These are phyloP conservation scores for Puccinellia tenuiflora DNA, from an alignment of 176 grass and related monocot genomes.

Conservation along the genomic window DNA sequence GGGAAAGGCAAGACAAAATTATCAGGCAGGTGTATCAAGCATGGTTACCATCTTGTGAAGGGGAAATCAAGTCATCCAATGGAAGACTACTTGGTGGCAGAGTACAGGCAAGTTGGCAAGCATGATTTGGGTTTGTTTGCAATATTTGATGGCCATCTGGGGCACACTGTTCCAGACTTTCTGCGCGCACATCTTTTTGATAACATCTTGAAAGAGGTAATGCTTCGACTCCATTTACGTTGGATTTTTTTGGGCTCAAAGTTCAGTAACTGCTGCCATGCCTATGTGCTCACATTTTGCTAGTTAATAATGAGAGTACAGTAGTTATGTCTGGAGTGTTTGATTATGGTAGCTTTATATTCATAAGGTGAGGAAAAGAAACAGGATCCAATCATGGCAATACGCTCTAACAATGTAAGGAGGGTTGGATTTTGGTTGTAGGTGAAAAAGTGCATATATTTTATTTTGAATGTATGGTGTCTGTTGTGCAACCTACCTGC, in stretches of 20 bases:
- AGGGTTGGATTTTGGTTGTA: background rate
- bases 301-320: background rate
- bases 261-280: background rate
- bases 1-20: conserved; percentile 91
- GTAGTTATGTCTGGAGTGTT: conserved; percentile 5
- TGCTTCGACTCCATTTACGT: background rate
- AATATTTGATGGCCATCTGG: conserved; percentile 88
- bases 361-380: background rate
- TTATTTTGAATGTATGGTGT: background rate
- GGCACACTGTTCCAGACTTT: conserved; percentile 79
- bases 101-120: conserved; percentile 63
- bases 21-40: conserved; percentile 54
- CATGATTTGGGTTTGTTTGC: conserved; percentile 79
- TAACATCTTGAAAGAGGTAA: conserved; percentile 91
- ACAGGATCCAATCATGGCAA: background rate
- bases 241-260: background rate
- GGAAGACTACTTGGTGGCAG: conserved; percentile 88
- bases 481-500: background rate
- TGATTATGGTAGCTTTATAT: background rate
- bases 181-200: conserved; percentile 73
- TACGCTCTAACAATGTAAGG: background rate
- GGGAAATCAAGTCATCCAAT: conserved; percentile 91
- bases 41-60: conserved; percentile 89
- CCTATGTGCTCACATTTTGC: background rate
- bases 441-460: conserved; percentile 8